These are phyloP conservation scores for Suillus subluteus DNA, from an alignment of 768 basidiomycete genomes.

Conservation along the genomic window DNA sequence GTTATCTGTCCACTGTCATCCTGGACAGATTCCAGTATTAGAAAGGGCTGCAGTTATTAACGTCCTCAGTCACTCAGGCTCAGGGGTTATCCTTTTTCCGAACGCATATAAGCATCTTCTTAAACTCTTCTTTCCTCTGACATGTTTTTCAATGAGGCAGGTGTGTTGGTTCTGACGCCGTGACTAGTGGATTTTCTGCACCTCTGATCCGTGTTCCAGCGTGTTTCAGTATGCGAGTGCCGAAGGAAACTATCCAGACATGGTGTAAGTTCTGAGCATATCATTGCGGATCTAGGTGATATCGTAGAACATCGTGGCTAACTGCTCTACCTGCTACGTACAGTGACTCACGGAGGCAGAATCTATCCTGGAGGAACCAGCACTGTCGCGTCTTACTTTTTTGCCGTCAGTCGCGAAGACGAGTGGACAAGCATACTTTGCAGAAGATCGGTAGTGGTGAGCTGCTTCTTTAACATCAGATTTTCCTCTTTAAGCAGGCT, in stretches of 20 bases:
- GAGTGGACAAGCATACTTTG: constrained; percentile 30
- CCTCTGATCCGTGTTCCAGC: constrained; percentile 17
- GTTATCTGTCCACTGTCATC: too few relatives aligned
- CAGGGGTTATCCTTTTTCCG: neutral
- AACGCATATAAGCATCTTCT: neutral
- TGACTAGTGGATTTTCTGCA: neutral
- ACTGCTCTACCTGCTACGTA: neutral
- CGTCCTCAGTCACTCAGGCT: neutral
- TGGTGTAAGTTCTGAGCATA: constrained; percentile 25
- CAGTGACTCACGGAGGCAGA: constrained; percentile 30
- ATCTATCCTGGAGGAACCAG: constrained; percentile 18
- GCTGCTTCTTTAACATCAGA: constrained; percentile 19
- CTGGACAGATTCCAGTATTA: too few relatives aligned
- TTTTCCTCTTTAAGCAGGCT: neutral
- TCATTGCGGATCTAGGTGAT: neutral
- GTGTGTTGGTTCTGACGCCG: neutral
- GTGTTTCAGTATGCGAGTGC: constrained; percentile 33
- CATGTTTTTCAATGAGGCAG: constrained; percentile 5
- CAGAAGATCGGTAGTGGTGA: constrained; percentile 33
- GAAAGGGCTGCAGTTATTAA: too few relatives aligned
- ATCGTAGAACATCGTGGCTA: neutral
- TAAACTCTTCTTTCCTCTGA: neutral
- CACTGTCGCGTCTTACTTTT: constrained; percentile 31
- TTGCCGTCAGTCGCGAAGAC: constrained; percentile 30
- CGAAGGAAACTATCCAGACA: constrained; percentile 21